A percentile compares a stretch with the other conserved stretches of the same genome.
These are phyloP conservation scores for Aspergillus fischeri DNA, from an alignment of 2,329 filamentous ascomycete species.

Conservation along the genomic window DNA sequence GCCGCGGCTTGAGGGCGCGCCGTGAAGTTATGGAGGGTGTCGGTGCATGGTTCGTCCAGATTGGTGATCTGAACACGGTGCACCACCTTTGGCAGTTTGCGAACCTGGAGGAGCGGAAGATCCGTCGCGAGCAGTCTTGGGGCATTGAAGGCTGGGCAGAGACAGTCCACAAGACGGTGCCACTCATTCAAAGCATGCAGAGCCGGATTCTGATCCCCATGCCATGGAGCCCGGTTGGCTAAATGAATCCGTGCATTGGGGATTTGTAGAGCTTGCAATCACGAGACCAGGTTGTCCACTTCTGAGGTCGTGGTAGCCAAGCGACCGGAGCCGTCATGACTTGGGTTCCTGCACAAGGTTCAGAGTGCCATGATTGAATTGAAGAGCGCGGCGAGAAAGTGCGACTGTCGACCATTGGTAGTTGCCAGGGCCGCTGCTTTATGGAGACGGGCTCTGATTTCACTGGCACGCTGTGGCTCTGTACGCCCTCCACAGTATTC, in stretches of 20 bases:
- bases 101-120: conserved; percentile 87
- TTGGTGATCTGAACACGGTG: conserved; percentile 94
- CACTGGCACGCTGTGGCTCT: neutral
- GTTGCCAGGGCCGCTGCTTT: neutral
- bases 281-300: conserved; percentile 1
- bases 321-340: neutral
- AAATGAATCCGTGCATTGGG: conserved; percentile 18
- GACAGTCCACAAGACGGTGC: conserved; percentile 97
- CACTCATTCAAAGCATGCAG: conserved; percentile 94
- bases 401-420: neutral
- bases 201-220: conserved; percentile 88
- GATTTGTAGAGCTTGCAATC: conserved; percentile 3
- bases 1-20: conserved; percentile 81
- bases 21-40: conserved; percentile 98
- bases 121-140: conserved; percentile 92
- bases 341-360: neutral
- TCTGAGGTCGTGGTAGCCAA: neutral
- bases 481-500: neutral
- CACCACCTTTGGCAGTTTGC: conserved; percentile 99
- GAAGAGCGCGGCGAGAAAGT: neutral
- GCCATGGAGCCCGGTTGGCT: conserved; percentile 93
- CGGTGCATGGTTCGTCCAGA: conserved; percentile 97
- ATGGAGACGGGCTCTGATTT: neutral
- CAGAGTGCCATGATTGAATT: neutral
- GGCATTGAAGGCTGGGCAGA: conserved; percentile 91